A percentile compares a stretch with the other conserved stretches of the same genome.
Conservation (phyloP, 2,329 filamentous ascomycete genomes). For the Nakataea oryzae region DNA sequence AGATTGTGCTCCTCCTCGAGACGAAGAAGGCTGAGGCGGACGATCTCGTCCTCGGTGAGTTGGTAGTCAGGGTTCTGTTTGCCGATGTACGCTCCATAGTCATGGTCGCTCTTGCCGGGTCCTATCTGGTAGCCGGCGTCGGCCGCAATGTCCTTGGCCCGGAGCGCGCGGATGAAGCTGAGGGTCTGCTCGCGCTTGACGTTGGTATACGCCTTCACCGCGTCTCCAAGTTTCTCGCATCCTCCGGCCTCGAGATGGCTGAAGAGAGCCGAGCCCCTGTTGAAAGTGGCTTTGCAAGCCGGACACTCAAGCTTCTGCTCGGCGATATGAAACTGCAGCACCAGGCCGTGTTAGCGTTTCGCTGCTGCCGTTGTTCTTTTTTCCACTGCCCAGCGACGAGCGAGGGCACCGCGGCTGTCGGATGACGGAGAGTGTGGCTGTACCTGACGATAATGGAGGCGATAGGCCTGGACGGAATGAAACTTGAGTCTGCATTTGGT, state of each 20-base stretch:
- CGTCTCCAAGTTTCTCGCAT: constrained; percentile 23
- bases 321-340: not conserved
- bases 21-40: not conserved
- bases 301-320: constrained; percentile 28
- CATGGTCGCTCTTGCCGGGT: constrained; percentile 1
- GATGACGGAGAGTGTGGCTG: not conserved
- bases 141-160: not conserved
- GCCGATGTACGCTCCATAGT: constrained; percentile 10
- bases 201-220: constrained; percentile 4
- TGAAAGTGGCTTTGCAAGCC: constrained; percentile 30
- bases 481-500: constrained; percentile 25
- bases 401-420: not conserved
- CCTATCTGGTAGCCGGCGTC: not conserved
- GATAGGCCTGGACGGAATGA: constrained; percentile 12
- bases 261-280: constrained; percentile 25
- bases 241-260: constrained; percentile 31
- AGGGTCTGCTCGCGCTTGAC: constrained; percentile 16
- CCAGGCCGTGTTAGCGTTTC: constrained; percentile 16
- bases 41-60: not conserved
- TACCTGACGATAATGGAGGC: not conserved
- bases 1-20: not conserved
- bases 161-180: constrained; percentile 20
- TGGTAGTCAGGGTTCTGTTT: constrained; percentile 8
- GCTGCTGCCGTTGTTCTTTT: too few relatives aligned
- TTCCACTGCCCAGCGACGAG: not conserved